Evolutionary conservation across 148 eudicot genomes (phyloP), one percentile per base, ranked within the genome.

Genomic region (Vaccinium vitisidaea): DNA sequence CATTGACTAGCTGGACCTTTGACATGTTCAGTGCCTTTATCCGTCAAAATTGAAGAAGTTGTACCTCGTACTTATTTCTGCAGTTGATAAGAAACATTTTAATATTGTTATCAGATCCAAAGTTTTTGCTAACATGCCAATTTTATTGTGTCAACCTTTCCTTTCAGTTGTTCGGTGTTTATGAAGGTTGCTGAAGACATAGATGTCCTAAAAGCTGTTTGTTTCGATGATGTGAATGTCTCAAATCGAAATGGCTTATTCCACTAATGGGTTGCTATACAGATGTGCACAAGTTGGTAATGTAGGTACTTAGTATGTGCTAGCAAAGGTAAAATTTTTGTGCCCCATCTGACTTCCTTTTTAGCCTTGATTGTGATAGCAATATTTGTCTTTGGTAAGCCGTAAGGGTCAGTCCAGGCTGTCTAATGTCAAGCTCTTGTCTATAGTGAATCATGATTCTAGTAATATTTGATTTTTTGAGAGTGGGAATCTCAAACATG

Each of bases 201-300:
- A 77, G 32, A 50, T 77, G 58, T 50, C 80, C 54, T 77, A 18
- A 50, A 77, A 77, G 58, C 59, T 77, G 59, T n/a, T 49, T 48
- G 25, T 50, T 77, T 50, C 1, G 1, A 50, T 9, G 23, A 77
- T 77, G 56, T 23, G 23, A 30, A 14, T 8, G 76, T 73, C 53
- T 5, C 2, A 6, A 63, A 32, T 18, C 71, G 36, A 43, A 21
- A 9, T 39, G 27, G 2, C 4, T 36, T 32, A 4, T 75, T 83
- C 81, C 80, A 76, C 15, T 43, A 43, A 46, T 83, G 81, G 80
- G 11, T 58, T 83, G 71, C 12, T 83, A 54, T 55, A 8, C 39
- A 76, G 54, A 56, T 83, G 85, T 39, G 85, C 85, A 53, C 43
- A 23, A 43, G 74, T 77, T 19, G 85, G 85, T 5, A 55, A 83